Base-by-base conservation (phyloP, 2,329 filamentous ascomycete species). In the Lasiodiplodia citricola region DNA sequence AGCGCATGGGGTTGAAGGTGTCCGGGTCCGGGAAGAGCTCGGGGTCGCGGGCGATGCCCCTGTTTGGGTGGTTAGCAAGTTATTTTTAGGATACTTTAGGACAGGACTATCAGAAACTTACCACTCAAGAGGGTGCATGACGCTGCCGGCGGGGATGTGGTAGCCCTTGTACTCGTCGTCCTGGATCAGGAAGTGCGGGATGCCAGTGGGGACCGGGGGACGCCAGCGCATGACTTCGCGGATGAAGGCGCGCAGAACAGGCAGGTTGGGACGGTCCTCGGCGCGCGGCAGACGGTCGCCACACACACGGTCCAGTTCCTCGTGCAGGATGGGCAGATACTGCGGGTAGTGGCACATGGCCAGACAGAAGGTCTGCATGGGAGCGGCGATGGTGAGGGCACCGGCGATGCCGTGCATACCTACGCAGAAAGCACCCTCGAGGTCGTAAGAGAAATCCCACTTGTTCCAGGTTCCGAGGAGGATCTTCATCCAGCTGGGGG, bases 141-240 rank as follows among this genome's bases (percentile, higher is more conserved):
- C 79, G 63, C 80, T 82, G 2, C 87, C 87, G n/a, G 83, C 84
- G 11, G 86, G 87, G 62, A 90, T 88, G 69, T 83, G 82, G 76
- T 87, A 85, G 41, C 83, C 87, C 23, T 85, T 79, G 73, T 89
- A 90, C 13, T 83, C 78, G 67, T 90, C 87, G 60, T 89, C 87
- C 57, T 84, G 75, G 1, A 85, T 79, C 16, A 85, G 81, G 55
- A 79, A 82, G 74, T 90, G 87, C 2, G 87, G 87, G 44, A 89
- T 84, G 2, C 83, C 80, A 35, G 80, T 81, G 4, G 80, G 80
- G 35, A 81, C 80, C 47, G 79, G 77, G 28, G 83, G 83, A 28
- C 82, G 79, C 83, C 83, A 84, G 68, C 83, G 77, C 41, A 81
- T 73, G 55, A 75, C 76, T 69, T 81, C 80, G 23, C 78, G 75